phyloP scores from a whole-genome alignment of 1,139 yeast species.

The Scheffersomyces parashehatae region DNA sequence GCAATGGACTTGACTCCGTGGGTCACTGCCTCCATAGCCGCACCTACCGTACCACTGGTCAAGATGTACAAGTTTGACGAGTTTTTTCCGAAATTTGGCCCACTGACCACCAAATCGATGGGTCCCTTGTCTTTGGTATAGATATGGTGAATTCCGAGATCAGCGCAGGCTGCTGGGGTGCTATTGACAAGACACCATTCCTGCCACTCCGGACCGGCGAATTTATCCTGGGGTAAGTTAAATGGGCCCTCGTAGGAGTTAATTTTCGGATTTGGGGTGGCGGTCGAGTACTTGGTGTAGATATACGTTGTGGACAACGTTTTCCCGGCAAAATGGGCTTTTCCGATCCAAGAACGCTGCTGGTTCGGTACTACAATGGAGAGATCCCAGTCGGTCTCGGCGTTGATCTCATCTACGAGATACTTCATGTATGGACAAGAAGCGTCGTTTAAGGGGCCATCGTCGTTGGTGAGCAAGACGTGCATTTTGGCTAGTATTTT shows the following conservation, averaged over 20 bases:
- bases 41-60: constrained; percentile 97
- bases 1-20: constrained; percentile 78
- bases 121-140: constrained; percentile 50
- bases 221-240: constrained; percentile 38
- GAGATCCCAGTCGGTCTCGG: constrained; percentile 77
- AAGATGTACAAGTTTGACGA: constrained; percentile 87
- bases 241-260: constrained; percentile 73
- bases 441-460: constrained; percentile 83
- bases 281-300: constrained; percentile 49
- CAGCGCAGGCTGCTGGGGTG: constrained; percentile 95
- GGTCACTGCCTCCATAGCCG: constrained; percentile 91
- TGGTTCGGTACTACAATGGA: constrained; percentile 82
- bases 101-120: constrained; percentile 84
- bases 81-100: constrained; percentile 95
- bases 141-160: constrained; percentile 80
- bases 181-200: constrained; percentile 90
- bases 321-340: constrained; percentile 92
- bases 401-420: constrained; percentile 67
- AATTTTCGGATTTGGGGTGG: constrained; percentile 20
- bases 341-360: constrained; percentile 89
- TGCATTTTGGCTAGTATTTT: constrained; percentile 29
- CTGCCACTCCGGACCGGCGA: constrained; percentile 37
- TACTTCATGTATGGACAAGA: constrained; percentile 87
- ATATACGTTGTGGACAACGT: constrained; percentile 68
- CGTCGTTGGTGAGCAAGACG: constrained; percentile 78